Base-by-base conservation (phyloP, 2,329 filamentous ascomycete genomes). In the Trichocomaceae sp. region DNA sequence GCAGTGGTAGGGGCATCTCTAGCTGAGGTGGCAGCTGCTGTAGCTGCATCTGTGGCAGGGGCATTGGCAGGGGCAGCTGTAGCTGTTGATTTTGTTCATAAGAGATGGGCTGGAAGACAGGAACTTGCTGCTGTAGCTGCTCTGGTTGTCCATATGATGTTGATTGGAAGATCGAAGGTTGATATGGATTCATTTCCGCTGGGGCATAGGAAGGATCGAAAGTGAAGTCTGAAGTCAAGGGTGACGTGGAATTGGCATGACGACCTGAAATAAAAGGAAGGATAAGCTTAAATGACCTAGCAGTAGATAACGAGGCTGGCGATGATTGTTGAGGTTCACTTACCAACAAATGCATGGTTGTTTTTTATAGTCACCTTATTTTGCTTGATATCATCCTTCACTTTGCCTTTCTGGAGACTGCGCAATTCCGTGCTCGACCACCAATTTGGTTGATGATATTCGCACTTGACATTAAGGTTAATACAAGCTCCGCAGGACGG, bases 371-470 rank as follows among this genome's bases (percentile, higher is more conserved):
- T 85, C 62, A 95, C 80, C 82, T 97, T 97, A 69, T 93, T 97
- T 69, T 86, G 84, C 83, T 96, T 96, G 79, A 99, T 97, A 73
- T 92, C 89, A 73, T 87, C 86, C 81, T 99, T 99, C 80, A 99
- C 95, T 63, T 86, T 78, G 69, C 97, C 93, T 77, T 97, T 99
- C 71, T 96, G 90, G 55, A 85, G 77, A 64, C 86, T 83, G 63
- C 93, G 82, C 67, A 87, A 84, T 60, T 96, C 90, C 67, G 88
- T 87, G 79, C 93, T 96, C 75, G 86, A 88, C 93, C 93, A 99
- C 93, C 93, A 99, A 75, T 88, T 83, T 37, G 93, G 93, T 68
- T 91, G 80, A 80, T 95, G 96, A 78, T 97, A 99, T 78, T 97
- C 90, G 77, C 93, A 99, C 66, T 81, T 80, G 55, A 99, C 80